Evolutionary conservation across 2,329 filamentous ascomycete genomes (phyloP), one percentile per base, ranked within the genome.

Genomic region (Fusarium foetens): DNA sequence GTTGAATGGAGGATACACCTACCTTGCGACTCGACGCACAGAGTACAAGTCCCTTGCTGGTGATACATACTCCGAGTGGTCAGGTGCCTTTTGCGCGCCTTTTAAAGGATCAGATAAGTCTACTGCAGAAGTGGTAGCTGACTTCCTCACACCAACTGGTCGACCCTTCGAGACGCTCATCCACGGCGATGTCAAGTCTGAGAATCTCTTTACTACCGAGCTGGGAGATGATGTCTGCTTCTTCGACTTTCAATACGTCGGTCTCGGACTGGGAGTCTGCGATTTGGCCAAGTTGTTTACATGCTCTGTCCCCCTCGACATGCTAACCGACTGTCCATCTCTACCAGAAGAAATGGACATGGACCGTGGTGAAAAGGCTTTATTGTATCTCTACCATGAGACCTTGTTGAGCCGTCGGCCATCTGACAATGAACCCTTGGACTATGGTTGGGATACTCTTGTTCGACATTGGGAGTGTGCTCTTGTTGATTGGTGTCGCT

Each of bases 201-300:
- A 92, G 72, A 93, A 93, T 65, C 83, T 92, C 11, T 92, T 92
- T 74, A 88, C 88, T 1, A 89, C 82, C 0, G 63, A 75, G 0
- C 71, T 77, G 0, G 89, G 87, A 2, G 79, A 86, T 4, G 66
- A 81, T 7, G 89, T 90, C 4, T 90, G 88, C 1, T 90, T 93
- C 70, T 92, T 90, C 74, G 91, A 93, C 76, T 93, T 93, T 62
- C 91, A 93, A 72, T 93, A 93, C 71, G 86, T 88, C 0, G 91
- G 91, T 0, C 79, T 91, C 0, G 90, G 91, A 0, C 77, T 92
- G 0, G 90, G 91, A 0, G 90, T 89, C 0, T 90, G 90, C 70
- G 91, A 93, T 76, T 81, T 92, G 0, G 90, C 90, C 4, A 92
- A 92, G 75, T 78, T 92, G 1, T 91, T 92, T 66, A 92, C 90